phyloP scores from a whole-genome alignment of 176 grass and related monocot genomes.

The Carex parvula region DNA sequence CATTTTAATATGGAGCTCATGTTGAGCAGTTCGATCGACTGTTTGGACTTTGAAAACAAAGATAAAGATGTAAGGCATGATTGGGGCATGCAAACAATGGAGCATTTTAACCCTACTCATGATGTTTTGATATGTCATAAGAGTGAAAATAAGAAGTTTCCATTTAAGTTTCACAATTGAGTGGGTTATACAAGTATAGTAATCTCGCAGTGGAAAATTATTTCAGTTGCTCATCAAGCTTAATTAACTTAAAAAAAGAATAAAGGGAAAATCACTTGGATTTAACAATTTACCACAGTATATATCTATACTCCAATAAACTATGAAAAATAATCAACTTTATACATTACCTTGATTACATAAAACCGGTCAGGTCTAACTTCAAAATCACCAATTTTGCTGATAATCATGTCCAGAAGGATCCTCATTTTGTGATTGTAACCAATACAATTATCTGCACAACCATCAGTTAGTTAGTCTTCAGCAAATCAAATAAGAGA shows the following conservation, averaged over 20 bases:
- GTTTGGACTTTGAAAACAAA: no score
- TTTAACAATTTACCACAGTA: neutral
- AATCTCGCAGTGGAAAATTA: neutral
- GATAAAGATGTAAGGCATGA: no score
- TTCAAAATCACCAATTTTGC: slow-evolving; percentile 77
- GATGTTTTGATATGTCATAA: neutral
- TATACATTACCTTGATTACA: slow-evolving; percentile 81
- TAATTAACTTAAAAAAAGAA: neutral
- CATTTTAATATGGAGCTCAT: no score
- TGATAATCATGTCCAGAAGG: slow-evolving; percentile 82
- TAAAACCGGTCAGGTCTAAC: slow-evolving; percentile 76
- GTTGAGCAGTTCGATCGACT: no score
- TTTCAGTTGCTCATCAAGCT: neutral
- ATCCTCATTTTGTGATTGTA: slow-evolving; percentile 98
- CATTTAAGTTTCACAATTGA: neutral
- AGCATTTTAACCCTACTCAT: no score
- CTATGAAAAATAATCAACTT: neutral
- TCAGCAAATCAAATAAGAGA: neutral
- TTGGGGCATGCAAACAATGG: no score
- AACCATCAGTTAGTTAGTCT: neutral
- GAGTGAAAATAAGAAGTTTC: neutral
- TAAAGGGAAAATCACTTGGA: neutral
- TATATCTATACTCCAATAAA: neutral
- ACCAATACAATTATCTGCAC: slow-evolving; percentile 73
- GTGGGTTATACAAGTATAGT: neutral